These are phyloP conservation scores for Globisporangium yorkense DNA, from an alignment of 352 stramenopile species.

Conservation along the genomic window DNA sequence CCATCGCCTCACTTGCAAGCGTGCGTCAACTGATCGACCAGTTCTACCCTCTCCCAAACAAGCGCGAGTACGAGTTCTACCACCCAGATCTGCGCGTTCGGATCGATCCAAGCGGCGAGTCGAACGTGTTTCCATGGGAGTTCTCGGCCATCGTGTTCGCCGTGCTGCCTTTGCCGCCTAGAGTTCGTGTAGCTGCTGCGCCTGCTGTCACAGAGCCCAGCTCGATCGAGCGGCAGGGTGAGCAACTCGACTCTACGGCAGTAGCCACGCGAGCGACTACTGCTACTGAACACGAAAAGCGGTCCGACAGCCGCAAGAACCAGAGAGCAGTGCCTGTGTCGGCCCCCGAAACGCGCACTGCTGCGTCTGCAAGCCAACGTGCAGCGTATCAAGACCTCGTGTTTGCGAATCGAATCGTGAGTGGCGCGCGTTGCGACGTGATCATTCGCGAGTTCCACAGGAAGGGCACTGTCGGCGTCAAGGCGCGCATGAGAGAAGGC, in stretches of 20 bases:
- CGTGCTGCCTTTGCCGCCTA: constrained; percentile 3
- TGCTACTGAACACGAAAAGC: too few species aligned
- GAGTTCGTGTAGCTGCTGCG: neutral
- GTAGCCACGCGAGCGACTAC: too few species aligned
- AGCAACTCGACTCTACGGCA: neutral
- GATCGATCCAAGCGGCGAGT: constrained; percentile 10
- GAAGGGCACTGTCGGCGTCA: constrained; percentile 5
- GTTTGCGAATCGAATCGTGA: neutral
- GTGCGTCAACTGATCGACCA: constrained; percentile 22
- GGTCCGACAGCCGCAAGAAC: neutral
- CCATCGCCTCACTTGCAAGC: constrained; percentile 17
- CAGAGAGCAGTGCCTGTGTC: neutral
- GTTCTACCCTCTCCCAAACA: constrained; percentile 22
- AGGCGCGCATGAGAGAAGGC: constrained; percentile 4
- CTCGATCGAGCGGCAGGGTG: neutral
- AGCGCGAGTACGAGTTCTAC: constrained; percentile 22
- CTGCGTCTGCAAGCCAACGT: neutral
- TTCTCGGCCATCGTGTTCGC: constrained; percentile 11
- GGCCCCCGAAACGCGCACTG: neutral
- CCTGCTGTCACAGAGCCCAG: neutral
- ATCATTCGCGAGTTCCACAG: constrained; percentile 7
- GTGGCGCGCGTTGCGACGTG: constrained; percentile 1
- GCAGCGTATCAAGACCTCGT: constrained; percentile 4
- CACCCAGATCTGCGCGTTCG: constrained; percentile 10
- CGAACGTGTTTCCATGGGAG: constrained; percentile 5